Evolutionary conservation across 257 asterid genomes (phyloP), one percentile per base, ranked within the genome.

Genomic region (Eucommia ulmoides): DNA sequence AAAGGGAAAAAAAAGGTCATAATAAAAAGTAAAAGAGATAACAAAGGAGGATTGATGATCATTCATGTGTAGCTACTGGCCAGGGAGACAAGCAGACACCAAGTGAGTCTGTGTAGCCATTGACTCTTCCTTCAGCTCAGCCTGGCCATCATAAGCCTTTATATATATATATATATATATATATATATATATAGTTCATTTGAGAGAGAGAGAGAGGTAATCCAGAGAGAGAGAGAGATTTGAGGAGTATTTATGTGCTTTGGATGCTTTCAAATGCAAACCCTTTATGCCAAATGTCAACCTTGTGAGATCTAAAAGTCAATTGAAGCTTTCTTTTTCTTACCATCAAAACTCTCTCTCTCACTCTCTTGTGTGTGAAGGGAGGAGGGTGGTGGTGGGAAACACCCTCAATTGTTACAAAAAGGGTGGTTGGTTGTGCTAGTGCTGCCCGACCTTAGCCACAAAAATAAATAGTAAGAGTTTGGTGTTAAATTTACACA

Each of bases 231-330:
- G 48, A 10, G 19, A 10, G 19, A 25, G 11, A 20, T 14, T 8
- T 10, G 41, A 16, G 24, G 33, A 48, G 17, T 45, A 15, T 41
- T 38, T 67, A 22, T 58, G 41, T 61, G 71, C 82, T 55, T 76
- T 64, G 78, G 82, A 74, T 76, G 73, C 82, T 76, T 74, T 61
- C 48, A 41, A 68, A 68, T 56, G 56, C 50, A 55, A 50, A 24
- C 49, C 70, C 72, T 65, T 63, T 69, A 47, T 42, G 60, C 62
- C 45, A 73, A 66, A 74, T 71, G 82, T 76, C 84, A 80, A 80
- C 80, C 84, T 49, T 58, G 64, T 62, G 71, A 68, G 62, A 57
- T 66, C 29, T 24, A 53, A 58, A 71, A 75, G 77, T 66, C 81
- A 80, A 74, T 59, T n/a, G n/a, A n/a, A n/a, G n/a, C n/a, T n/a